These are phyloP conservation scores for Thielaviopsis populi DNA, from an alignment of 2,329 filamentous ascomycete species.

Conservation along the genomic window DNA sequence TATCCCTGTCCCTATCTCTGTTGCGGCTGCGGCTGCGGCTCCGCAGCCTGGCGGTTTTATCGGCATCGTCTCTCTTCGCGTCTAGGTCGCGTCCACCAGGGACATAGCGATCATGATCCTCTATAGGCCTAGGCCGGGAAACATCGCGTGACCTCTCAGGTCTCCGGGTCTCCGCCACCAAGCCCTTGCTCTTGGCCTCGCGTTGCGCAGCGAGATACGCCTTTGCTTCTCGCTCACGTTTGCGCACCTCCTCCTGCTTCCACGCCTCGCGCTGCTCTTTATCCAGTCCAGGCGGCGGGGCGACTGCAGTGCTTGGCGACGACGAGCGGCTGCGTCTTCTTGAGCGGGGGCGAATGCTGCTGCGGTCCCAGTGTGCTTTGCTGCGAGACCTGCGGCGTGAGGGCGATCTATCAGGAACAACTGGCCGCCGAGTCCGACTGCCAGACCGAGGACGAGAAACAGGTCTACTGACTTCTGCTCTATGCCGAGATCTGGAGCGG, in stretches of 20 bases:
- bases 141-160: constrained; percentile 32
- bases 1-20: constrained; percentile 20
- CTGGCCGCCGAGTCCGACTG: constrained; percentile 13
- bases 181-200: constrained; percentile 43
- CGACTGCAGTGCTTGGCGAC: constrained; percentile 25
- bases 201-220: constrained; percentile 47
- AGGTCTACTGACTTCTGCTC: constrained; percentile 13
- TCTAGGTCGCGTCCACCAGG: constrained; percentile 29
- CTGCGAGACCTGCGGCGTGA: constrained; percentile 3
- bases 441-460: constrained; percentile 11
- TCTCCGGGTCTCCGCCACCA: constrained; percentile 26
- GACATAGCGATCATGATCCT: constrained; percentile 32
- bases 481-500: constrained; percentile 18
- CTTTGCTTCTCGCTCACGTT: constrained; percentile 48
- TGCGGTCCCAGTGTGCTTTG: constrained; percentile 19
- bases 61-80: constrained; percentile 7
- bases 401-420: constrained; percentile 18
- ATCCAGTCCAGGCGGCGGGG: constrained; percentile 28
- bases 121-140: constrained; percentile 20
- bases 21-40: constrained; percentile 25
- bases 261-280: constrained; percentile 39
- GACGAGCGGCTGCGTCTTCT: constrained; percentile 31
- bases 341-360: constrained; percentile 24
- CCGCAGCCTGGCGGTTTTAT: constrained; percentile 19
- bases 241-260: constrained; percentile 47